Evolutionary conservation across 2,329 filamentous ascomycete species (phyloP), one percentile per base, ranked within the genome.

Genomic region (Hirsutella minnesotensis): DNA sequence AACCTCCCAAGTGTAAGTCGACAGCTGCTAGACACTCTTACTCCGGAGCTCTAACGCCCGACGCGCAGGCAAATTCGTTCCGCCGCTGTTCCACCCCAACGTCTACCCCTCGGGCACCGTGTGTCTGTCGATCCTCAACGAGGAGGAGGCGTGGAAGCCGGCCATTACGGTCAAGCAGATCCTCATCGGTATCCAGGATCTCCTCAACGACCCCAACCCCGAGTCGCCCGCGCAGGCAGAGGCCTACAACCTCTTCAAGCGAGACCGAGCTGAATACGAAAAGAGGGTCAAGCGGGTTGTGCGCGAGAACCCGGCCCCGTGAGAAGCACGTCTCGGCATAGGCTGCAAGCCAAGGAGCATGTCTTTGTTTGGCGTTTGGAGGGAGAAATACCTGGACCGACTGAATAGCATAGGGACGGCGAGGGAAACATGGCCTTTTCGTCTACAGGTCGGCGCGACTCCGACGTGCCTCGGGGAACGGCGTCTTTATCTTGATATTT

Each of bases 111-210:
- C 90, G 1, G 94, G 92, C 52, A 98, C 92, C 39, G 92, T 98
- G 48, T 98, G 92, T 60, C 75, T 98, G 19, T 95, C 87, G 22
- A 98, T 98, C 52, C 68, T 98, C 51, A 98, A 96, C 66, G 94
- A 98, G 63, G 92, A 98, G 56, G 92, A 98, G 62, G 89, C 86
- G 7, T 98, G 94, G 92, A 94, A 94, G 64, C 94, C 92, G 1
- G 90, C 92, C 7, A 98, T 98, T 57, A 98, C 92, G 0, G 87
- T 98, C 62, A 96, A 95, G 67, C 88, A 96, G 66, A 96, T 98
- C 49, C 76, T 96, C 5, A 75, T 96, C 1, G 92, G 92, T 39
- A 94, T 98, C 45, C 92, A 98, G 64, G 90, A 94, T 55, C 77
- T 98, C 2, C 79, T 98, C 34, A 83, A 98, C 61, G 90, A 95